phyloP scores from a whole-genome alignment of 169 alveolate species.

The Eimeria maxima region DNA sequence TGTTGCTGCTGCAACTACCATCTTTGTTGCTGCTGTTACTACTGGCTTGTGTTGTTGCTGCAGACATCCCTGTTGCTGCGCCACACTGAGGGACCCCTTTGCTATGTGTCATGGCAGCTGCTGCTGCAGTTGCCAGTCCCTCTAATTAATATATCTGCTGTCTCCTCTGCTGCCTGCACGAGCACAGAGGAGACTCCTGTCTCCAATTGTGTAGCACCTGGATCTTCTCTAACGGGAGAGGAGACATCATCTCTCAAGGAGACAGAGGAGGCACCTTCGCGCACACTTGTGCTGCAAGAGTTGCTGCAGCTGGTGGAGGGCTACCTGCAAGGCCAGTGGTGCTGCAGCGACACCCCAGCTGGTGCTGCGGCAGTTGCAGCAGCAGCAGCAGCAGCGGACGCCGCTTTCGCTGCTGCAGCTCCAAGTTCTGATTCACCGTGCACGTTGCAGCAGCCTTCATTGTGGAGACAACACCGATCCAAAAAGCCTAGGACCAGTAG shows the following conservation, averaged over 20 bases:
- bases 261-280: not conserved
- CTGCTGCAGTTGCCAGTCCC: slow-evolving; percentile 45
- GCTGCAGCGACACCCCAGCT: slow-evolving; percentile 12
- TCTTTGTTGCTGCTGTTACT: not conserved
- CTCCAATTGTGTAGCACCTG: not conserved
- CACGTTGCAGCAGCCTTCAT: not conserved
- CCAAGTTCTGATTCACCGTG: not conserved
- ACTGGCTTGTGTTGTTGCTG: not conserved
- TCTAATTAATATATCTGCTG: not conserved
- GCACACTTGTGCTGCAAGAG: slow-evolving; percentile 18
- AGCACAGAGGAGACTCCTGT: not conserved
- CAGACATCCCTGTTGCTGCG: slow-evolving; percentile 9
- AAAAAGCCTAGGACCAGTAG: not conserved
- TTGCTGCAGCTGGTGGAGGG: not conserved
- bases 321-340: not conserved
- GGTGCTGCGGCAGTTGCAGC: slow-evolving; percentile 39
- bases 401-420: slow-evolving; percentile 21
- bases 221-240: not conserved
- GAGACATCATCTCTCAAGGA: not conserved
- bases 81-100: not conserved
- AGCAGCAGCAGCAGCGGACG: slow-evolving; percentile 44
- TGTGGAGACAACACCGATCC: not conserved
- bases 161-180: not conserved
- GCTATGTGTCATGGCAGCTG: not conserved
- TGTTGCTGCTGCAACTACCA: not conserved